These are phyloP conservation scores for Brassica cretica DNA, from an alignment of 345 rosid species.

Conservation along the genomic window DNA sequence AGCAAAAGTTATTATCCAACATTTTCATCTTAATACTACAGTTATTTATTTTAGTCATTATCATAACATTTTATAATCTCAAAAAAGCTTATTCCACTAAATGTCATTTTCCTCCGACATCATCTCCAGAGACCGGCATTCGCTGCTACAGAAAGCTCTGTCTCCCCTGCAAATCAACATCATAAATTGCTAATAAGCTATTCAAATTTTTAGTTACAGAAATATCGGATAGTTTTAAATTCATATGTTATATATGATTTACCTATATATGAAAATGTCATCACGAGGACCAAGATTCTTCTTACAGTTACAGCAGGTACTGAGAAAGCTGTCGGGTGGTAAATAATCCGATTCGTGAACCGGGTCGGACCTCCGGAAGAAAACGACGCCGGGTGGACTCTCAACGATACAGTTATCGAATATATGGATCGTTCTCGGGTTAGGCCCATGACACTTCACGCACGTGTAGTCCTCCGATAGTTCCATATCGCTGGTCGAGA, in stretches of 20 bases:
- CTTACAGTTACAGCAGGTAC: constrained; percentile 75
- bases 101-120: constrained; percentile 48
- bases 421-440: constrained; percentile 87
- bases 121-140: constrained; percentile 78
- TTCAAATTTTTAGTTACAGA: not conserved
- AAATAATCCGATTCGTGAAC: constrained; percentile 35
- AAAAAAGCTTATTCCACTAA: constrained; percentile 12
- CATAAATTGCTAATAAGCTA: constrained; percentile 9
- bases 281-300: constrained; percentile 74
- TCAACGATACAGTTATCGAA: constrained; percentile 77
- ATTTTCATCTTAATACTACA: no score
- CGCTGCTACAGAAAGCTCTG: constrained; percentile 88
- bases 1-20: no score
- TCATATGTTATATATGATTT: not conserved
- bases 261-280: constrained; percentile 94
- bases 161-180: constrained; percentile 61
- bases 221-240: not conserved
- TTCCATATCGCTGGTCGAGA: constrained; percentile 69
- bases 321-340: constrained; percentile 66
- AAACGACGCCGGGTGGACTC: constrained; percentile 57
- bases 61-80: constrained; percentile 12
- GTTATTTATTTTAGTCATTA: constrained; percentile 19
- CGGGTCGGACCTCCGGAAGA: constrained; percentile 39
- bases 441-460: constrained; percentile 83
- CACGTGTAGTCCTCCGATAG: constrained; percentile 93